Conservation (phyloP, 345 rosid genomes). For the sweet orange (Citrus sinensis) region DVS_A1.0 CM039167.1:6853501-6854000, state of each 20-base stretch:
- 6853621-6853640: slow-evolving; percentile 56
- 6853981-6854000: slow-evolving; percentile 23
- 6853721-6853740: not conserved
- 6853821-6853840: not conserved
- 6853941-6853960: slow-evolving; percentile 44
- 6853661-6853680: slow-evolving; percentile 87
- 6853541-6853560: slow-evolving; percentile 40
- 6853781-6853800: slow-evolving; percentile 31
- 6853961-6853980: slow-evolving; percentile 44
- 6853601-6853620: slow-evolving; percentile 21
- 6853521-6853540: slow-evolving; percentile 23
- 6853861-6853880: slow-evolving; percentile 49
- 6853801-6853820: slow-evolving; percentile 27
- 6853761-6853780: slow-evolving; percentile 34
- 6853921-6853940: slow-evolving; percentile 16
- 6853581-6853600: slow-evolving; percentile 23
- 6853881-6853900: slow-evolving; percentile 29
- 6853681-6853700: slow-evolving; percentile 34
- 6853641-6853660: slow-evolving; percentile 91
- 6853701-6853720: slow-evolving; percentile 12
- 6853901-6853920: slow-evolving; percentile 31
- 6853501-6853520: slow-evolving; percentile 10
- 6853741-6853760: slow-evolving; percentile 23
- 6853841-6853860: slow-evolving; percentile 24
- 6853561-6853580: slow-evolving; percentile 46